A percentile compares a stretch with the other conserved stretches of the same genome.
These are phyloP conservation scores for Leccinum disarticulatum DNA, from an alignment of 768 basidiomycete genomes.

Conservation along the genomic window DNA sequence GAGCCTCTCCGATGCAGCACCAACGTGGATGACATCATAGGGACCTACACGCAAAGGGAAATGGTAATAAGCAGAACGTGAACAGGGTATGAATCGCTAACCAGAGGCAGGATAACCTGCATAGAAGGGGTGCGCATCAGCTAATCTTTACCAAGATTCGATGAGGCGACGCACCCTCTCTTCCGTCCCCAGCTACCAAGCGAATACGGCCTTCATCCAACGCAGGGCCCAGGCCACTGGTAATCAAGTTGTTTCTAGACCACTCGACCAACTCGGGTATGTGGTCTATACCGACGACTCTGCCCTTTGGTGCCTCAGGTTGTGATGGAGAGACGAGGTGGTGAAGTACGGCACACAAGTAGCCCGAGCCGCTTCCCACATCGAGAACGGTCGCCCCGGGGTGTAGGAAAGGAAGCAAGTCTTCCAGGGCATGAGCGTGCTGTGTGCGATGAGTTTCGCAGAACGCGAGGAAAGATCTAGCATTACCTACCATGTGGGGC, in stretches of 20 bases:
- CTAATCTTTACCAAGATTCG: not conserved
- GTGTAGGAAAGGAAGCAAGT: conserved; percentile 68
- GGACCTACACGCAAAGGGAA: conserved; percentile 44
- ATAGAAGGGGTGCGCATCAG: not conserved
- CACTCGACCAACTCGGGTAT: conserved; percentile 73
- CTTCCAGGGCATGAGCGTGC: conserved; percentile 86
- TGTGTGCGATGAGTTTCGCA: conserved; percentile 23
- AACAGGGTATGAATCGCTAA: conserved; percentile 13
- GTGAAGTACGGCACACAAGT: conserved; percentile 79
- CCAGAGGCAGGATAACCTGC: conserved; percentile 39
- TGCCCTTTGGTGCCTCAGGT: conserved; percentile 37
- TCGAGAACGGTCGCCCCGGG: conserved; percentile 81
- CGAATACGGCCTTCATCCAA: conserved; percentile 56
- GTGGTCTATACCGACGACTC: conserved; percentile 90
- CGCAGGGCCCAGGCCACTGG: conserved; percentile 59
- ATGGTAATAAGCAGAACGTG: not conserved
- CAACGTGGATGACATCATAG: conserved; percentile 89
- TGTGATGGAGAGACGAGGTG: conserved; percentile 52
- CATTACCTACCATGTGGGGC: conserved; percentile 90
- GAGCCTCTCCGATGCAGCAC: conserved; percentile 80
- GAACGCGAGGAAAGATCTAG: not conserved
- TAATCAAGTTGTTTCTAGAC: conserved; percentile 65
- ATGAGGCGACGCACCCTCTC: conserved; percentile 50
- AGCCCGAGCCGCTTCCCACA: conserved; percentile 87
- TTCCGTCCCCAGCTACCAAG: conserved; percentile 76